Conservation (phyloP, 176 grass and related monocot species). For the Puya raimondii region DNA sequence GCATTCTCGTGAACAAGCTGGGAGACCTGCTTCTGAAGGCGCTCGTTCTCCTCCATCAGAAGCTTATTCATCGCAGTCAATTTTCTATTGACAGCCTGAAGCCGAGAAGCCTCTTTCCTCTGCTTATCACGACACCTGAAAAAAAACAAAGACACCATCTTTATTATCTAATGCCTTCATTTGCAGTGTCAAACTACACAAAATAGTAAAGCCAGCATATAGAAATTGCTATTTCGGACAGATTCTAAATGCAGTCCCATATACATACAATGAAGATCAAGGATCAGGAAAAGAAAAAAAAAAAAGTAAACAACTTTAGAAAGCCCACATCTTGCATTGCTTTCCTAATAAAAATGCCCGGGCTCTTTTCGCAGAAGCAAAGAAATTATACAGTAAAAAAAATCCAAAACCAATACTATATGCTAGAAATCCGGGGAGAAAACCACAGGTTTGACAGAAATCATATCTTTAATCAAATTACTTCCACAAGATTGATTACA, state of each 20-base stretch:
- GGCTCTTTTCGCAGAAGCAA: not conserved
- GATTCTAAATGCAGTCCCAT: not conserved
- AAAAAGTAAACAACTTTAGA: not conserved
- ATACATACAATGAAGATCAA: not conserved
- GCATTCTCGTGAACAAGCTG: conserved; percentile 89
- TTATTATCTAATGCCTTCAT: not conserved
- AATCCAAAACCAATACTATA: too few species aligned
- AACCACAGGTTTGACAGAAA: too few species aligned
- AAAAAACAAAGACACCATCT: not conserved
- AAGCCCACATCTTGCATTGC: not conserved
- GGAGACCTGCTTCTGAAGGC: conserved; percentile 93
- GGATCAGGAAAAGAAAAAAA: not conserved
- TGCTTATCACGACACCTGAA: conserved; percentile 92
- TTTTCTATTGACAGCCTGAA: conserved; percentile 95
- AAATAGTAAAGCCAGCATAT: not conserved
- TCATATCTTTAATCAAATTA: not conserved
- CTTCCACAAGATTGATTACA: not conserved
- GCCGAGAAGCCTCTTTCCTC: conserved; percentile 78
- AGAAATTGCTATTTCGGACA: not conserved
- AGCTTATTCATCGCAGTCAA: conserved; percentile 96
- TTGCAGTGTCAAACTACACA: not conserved
- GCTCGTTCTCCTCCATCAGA: conserved; percentile 96
- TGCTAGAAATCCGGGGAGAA: too few species aligned
- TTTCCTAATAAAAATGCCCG: not conserved
- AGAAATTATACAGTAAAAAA: too few species aligned